Base-by-base conservation (phyloP, 2,329 filamentous ascomycete species). In the Dactylonectria estremocensis region DNA sequence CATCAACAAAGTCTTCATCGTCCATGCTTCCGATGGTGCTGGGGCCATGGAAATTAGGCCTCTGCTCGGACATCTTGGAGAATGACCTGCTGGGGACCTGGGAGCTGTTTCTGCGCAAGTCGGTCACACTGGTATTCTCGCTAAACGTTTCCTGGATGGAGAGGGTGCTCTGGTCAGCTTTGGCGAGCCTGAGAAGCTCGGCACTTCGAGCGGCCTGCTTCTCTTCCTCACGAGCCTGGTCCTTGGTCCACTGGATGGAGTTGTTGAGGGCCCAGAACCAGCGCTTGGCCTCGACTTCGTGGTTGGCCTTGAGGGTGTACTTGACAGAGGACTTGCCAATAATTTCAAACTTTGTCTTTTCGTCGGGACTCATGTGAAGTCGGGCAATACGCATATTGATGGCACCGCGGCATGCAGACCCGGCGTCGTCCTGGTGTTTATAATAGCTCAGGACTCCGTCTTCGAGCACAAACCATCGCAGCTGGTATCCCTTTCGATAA, bases 231-330 rank as follows among this genome's bases (percentile, higher is more conserved):
- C 93, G 95, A 8, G 94, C 95, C 82, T 98, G 96, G 77, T 99
- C 96, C 81, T 99, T 99, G 70, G 94, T 92, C 93, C 94, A 98
- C 79, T 98, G 96, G 56, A 99, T 99, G 6, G 96, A 95, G 79
- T 99, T 99, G 83, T 99, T 99, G 70, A 99, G 85, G 0, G 96
- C 94, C 96, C 96, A 99, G 81, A 97, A 99, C 96, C 96, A 99
- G 62, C 96, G 90, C 82, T 99, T 99, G 6, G 96, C 95, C 81
- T 99, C 96, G 31, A 98, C 95, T 78, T 98, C 93, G 81, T 99
- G 96, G 77, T 99, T 99, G 0, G 96, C 96, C 81, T 97, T 98
- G 60, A 99, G 87, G 55, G 97, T 95, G 80, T 99, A 99, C 82
- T 98, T 99, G 79, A 99, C 96, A 0, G 95, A 98, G 1, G 95